Evolutionary conservation across 2,329 filamentous ascomycete genomes (phyloP), one percentile per base, ranked within the genome.

Genomic region (Scorias spongiosa): DNA sequence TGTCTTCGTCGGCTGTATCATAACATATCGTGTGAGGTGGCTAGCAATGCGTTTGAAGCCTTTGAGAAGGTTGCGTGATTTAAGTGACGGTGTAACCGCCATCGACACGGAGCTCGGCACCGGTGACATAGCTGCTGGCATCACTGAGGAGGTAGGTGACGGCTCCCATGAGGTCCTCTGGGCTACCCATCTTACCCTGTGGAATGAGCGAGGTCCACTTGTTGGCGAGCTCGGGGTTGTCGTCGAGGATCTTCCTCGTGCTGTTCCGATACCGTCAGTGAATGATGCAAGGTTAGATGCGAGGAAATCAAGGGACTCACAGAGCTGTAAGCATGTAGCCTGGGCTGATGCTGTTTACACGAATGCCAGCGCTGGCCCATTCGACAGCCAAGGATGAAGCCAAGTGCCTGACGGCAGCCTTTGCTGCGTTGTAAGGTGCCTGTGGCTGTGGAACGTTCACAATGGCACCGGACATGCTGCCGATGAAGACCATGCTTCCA

Each of bases 391-490:
- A 72, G 51, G 83, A 91, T 32, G 84, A 76, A 10, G 86, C 87
- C 48, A 96, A 66, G 65, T 96, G 89, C 49, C 88, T 75, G 39
- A 96, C 83, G 10, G 85, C 91, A 30, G 91, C 89, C 67, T 96
- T 96, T 49, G 87, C 79, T 5, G 83, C 84, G 60, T 95, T 95
- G 68, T 95, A 95, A 0, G 88, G 87, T 39, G 76, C 85, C 62
- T 96, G 89, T 0, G 86, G 87, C 63, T 96, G 89, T 12, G 89
- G 89, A 8, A 95, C 83, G 58, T 96, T 96, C 64, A 96, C 89
- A 56, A 96, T 88, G 44, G 81, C 68, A 39, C 88, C 89, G 42
- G 82, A 88, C 88, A 96, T 96, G 73, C 83, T 91, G 26, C 88
- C 89, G 57, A 94, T 91, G 69, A 94, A 83, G 55, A 95, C 85